phyloP scores from a whole-genome alignment of 73 alveolate genomes.

The Paramecium biaurelia region DNA sequence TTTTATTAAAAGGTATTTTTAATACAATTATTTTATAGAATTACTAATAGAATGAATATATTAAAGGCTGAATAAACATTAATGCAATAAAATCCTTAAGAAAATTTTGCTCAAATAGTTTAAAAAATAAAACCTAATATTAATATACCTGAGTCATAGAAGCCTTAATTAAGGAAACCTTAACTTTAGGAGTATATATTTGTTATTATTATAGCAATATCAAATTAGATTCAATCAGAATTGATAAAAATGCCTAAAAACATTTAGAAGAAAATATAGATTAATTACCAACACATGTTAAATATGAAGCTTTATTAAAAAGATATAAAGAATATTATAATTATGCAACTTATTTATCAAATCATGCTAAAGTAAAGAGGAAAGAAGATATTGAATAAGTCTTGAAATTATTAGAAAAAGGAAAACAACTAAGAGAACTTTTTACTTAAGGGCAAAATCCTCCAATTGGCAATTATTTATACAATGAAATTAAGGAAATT shows the following conservation, averaged over 20 bases:
- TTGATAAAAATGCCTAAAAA: background rate
- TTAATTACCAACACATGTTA: background rate
- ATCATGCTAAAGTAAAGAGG: background rate
- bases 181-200: background rate
- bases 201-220: background rate
- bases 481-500: background rate
- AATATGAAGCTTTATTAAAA: background rate
- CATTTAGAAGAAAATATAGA: background rate
- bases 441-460: conserved; percentile 7
- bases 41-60: background rate
- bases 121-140: background rate
- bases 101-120: background rate
- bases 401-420: background rate
- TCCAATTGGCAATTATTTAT: background rate
- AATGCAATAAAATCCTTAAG: background rate
- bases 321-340: conserved; percentile 31
- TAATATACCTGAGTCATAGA: background rate
- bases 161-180: background rate
- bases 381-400: background rate
- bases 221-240: background rate
- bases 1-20: background rate
- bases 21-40: background rate
- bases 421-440: background rate
- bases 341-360: background rate
- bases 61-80: background rate